A percentile compares a stretch with the other conserved stretches of the same genome.
These are phyloP conservation scores for Cercospora sp. DNA, from an alignment of 2,329 filamentous ascomycete genomes.

Conservation along the genomic window DNA sequence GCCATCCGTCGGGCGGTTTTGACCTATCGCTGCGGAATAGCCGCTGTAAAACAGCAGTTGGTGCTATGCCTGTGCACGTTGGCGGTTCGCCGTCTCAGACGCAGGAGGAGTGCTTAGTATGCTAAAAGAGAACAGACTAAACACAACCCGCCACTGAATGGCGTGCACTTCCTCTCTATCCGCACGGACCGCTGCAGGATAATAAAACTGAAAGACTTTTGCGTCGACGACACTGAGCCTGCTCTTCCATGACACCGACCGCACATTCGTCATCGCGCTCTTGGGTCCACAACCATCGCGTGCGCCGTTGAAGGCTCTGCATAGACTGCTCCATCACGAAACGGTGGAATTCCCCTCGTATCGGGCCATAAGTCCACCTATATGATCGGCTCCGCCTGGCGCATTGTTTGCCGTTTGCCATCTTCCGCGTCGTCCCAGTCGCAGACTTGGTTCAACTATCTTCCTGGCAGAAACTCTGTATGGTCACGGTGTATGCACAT, in stretches of 20 bases:
- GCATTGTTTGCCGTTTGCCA: not conserved
- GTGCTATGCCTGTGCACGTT: slow-evolving; percentile 13
- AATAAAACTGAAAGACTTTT: not conserved
- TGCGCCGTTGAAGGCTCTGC: not conserved
- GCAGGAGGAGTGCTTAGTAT: slow-evolving; percentile 7
- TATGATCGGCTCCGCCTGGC: not conserved
- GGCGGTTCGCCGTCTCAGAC: slow-evolving; percentile 16
- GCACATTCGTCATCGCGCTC: not conserved
- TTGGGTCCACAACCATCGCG: not conserved
- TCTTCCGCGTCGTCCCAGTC: not conserved
- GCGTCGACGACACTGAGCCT: not conserved
- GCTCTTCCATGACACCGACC: not conserved
- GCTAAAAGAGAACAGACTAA: slow-evolving; percentile 4
- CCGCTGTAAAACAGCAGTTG: slow-evolving; percentile 7
- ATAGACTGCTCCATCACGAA: not conserved
- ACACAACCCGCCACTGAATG: not conserved
- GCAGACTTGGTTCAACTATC: not conserved
- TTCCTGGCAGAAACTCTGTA: not conserved
- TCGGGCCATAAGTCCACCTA: not conserved
- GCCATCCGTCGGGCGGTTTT: not conserved
- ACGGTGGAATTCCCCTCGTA: not conserved
- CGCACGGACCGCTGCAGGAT: not conserved
- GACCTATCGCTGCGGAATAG: slow-evolving; percentile 7
- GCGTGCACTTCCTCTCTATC: not conserved
- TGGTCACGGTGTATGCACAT: not conserved